Conservation (phyloP, 176 grass and related monocot genomes). For the Pontederia crassipes region DNA sequence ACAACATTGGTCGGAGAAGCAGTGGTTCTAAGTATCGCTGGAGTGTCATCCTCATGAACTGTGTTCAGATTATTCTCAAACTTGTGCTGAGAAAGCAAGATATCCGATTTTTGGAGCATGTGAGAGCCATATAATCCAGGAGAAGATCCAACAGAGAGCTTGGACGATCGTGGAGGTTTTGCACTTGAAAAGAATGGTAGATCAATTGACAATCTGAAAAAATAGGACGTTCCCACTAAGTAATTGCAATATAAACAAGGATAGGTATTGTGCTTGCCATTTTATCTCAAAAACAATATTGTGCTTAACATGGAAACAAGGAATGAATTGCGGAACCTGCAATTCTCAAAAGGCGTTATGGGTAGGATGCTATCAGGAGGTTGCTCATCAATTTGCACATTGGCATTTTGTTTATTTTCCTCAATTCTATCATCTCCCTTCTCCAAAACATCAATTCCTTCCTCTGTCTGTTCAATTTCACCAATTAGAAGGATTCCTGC, state of each 20-base stretch:
- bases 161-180: constrained; percentile 60
- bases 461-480: constrained; percentile 48
- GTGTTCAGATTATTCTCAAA: constrained; percentile 21
- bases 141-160: constrained; percentile 40
- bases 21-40: constrained; percentile 31
- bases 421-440: constrained; percentile 44
- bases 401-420: constrained; percentile 48
- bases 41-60: constrained; percentile 38
- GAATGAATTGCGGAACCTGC: constrained; percentile 34
- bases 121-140: constrained; percentile 38
- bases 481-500: constrained; percentile 28
- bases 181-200: constrained; percentile 59
- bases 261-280: not conserved
- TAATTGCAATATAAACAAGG: not conserved
- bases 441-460: constrained; percentile 32
- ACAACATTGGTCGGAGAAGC: constrained; percentile 32
- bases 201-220: constrained; percentile 50
- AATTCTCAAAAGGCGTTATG: constrained; percentile 58
- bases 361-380: constrained; percentile 45
- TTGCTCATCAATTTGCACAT: constrained; percentile 31
- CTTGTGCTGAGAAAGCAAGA: constrained; percentile 20
- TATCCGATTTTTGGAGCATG: constrained; percentile 17
- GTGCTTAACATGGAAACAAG: not conserved
- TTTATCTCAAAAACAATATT: too few relatives aligned
- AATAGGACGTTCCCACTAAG: constrained; percentile 3